phyloP scores from a whole-genome alignment of 2,329 filamentous ascomycete species.

The Fusarium circinatum region DNA sequence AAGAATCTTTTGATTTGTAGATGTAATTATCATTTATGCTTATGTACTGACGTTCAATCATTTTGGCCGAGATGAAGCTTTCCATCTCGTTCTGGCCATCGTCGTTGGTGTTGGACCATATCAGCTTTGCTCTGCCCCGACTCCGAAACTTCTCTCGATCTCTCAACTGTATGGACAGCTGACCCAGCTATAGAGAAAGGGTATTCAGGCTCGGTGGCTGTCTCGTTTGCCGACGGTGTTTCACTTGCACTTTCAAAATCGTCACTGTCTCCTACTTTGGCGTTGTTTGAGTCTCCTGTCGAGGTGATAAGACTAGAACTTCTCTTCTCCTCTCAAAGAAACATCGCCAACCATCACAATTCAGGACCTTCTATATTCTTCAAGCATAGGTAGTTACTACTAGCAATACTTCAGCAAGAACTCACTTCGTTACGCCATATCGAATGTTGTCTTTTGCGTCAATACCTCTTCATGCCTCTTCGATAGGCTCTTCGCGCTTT shows the following conservation, averaged over 20 bases:
- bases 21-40: no score
- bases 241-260: background rate
- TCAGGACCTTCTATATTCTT: no score
- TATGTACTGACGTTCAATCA: accelerated
- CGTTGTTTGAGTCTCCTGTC: background rate
- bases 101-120: no score
- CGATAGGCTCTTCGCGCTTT: background rate
- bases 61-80: no score
- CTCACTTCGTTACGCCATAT: background rate
- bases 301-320: no score
- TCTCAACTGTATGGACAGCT: background rate
- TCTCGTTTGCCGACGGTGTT: background rate
- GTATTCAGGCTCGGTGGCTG: background rate
- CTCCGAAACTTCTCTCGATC: background rate
- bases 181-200: background rate
- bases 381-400: no score
- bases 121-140: background rate
- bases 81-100: background rate
- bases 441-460: background rate
- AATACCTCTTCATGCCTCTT: background rate
- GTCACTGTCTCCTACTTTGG: no score
- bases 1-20: no score
- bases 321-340: no score
- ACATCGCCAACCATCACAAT: no score
- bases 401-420: no score